Evolutionary conservation across 768 basidiomycete genomes (phyloP).

Genomic region (Boletales sp.): DNA sequence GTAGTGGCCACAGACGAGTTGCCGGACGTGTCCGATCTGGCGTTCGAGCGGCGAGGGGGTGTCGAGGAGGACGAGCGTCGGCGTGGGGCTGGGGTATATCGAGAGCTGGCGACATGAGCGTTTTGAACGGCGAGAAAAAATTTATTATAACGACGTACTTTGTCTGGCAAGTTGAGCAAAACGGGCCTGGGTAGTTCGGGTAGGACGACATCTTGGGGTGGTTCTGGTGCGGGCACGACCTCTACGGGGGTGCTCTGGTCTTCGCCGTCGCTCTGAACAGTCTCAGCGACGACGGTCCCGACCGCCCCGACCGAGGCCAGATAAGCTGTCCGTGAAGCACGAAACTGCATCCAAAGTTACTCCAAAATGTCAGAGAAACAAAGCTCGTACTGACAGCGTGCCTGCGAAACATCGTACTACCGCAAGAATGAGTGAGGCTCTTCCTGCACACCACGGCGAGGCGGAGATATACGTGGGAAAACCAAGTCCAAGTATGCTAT

Average conservation of each 20-base stretch:
- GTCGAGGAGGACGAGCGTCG: conserved; percentile 70
- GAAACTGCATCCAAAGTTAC: conserved; percentile 10
- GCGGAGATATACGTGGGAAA: conserved; percentile 18
- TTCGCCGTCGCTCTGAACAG: neutral
- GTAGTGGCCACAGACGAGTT: conserved; percentile 54
- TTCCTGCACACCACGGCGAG: conserved; percentile 2
- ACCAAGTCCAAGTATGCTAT: neutral
- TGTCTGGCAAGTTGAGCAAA: conserved; percentile 22
- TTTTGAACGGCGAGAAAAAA: too few species aligned
- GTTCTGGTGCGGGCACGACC: neutral
- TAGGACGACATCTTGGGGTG: neutral
- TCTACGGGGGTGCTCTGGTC: conserved; percentile 4
- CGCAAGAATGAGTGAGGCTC: neutral
- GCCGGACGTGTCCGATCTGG: conserved; percentile 69
- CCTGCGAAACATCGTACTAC: conserved; percentile 22
- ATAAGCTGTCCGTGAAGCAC: conserved; percentile 23
- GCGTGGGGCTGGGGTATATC: conserved; percentile 68
- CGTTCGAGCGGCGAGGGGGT: conserved; percentile 70
- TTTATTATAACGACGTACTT: conserved; percentile 9
- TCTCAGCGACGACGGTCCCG: conserved; percentile 16
- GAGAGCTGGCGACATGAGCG: conserved; percentile 53
- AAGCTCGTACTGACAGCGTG: conserved; percentile 16
- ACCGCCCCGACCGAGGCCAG: conserved; percentile 15
- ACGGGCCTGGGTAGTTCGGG: conserved; percentile 10
- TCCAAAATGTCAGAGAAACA: neutral